phyloP scores from a whole-genome alignment of 768 basidiomycete species.

The Boletales sp. region DNA sequence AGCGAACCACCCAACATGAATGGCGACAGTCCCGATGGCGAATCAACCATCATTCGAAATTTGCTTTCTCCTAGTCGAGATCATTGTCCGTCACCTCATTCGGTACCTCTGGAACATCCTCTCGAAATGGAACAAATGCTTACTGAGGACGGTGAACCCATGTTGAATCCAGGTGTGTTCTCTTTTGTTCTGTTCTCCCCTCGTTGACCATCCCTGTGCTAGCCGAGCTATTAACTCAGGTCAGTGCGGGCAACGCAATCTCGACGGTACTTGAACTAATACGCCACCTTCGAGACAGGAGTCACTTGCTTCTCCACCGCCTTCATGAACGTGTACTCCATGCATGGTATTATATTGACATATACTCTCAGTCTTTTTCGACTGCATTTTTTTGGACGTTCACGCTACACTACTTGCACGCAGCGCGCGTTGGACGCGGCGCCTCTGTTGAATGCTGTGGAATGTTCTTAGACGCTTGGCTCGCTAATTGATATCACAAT shows the following conservation, averaged over 20 bases:
- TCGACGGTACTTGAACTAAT: conserved; percentile 26
- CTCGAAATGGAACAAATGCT: conserved; percentile 52
- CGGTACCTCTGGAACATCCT: conserved; percentile 30
- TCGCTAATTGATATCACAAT: conserved; percentile 20
- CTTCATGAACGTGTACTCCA: conserved; percentile 39
- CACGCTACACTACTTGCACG: conserved; percentile 24
- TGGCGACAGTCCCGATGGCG: conserved; percentile 11
- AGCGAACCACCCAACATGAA: conserved; percentile 7
- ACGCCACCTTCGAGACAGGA: conserved; percentile 39
- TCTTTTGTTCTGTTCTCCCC: not conserved
- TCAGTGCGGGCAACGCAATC: conserved; percentile 24
- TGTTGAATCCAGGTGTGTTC: conserved; percentile 63
- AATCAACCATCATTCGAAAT: conserved; percentile 11
- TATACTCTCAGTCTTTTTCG: conserved; percentile 18
- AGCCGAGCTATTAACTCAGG: conserved; percentile 65
- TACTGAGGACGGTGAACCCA: conserved; percentile 62
- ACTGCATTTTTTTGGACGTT: conserved; percentile 7
- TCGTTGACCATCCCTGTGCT: conserved; percentile 3
- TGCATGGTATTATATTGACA: conserved; percentile 16
- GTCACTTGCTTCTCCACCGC: conserved; percentile 69
- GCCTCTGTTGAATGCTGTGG: conserved; percentile 12
- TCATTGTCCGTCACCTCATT: conserved; percentile 24
- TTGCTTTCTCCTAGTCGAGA: conserved; percentile 21
- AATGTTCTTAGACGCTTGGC: conserved; percentile 9
- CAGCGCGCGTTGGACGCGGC: conserved; percentile 13